These are phyloP conservation scores for Pythium brachiatum DNA, from an alignment of 352 stramenopile species.

Conservation along the genomic window DNA sequence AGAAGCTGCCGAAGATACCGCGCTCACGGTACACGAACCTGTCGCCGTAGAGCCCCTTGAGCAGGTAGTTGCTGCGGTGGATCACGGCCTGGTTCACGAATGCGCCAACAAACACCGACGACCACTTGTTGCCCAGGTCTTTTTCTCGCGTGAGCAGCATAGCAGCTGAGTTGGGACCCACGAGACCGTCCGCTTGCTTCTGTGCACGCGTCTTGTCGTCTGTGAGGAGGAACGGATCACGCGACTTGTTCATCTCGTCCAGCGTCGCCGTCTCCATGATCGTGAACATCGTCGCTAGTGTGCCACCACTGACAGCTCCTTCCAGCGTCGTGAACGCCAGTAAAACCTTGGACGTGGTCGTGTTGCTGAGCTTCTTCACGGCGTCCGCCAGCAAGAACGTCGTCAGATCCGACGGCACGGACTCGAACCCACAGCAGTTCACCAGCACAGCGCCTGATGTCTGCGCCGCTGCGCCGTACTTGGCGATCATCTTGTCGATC, in stretches of 20 bases:
- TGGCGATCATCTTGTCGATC: constrained; percentile 76
- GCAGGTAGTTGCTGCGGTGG: constrained; percentile 63
- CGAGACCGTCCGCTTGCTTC: constrained; percentile 32
- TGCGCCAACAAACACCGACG: constrained; percentile 76
- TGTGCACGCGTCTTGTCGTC: constrained; percentile 37
- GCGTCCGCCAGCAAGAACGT: constrained; percentile 68
- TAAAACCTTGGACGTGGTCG: constrained; percentile 34
- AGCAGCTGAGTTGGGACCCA: constrained; percentile 36
- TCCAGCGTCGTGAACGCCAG: constrained; percentile 50
- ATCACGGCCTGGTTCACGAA: constrained; percentile 81
- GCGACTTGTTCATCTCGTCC: constrained; percentile 36
- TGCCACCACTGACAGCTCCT: constrained; percentile 63
- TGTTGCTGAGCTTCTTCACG: constrained; percentile 53
- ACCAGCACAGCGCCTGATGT: constrained; percentile 79
- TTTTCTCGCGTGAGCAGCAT: constrained; percentile 63
- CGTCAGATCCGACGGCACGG: constrained; percentile 84
- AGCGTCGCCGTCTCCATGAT: constrained; percentile 52
- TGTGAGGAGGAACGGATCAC: constrained; percentile 63
- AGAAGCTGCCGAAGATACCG: constrained; percentile 42
- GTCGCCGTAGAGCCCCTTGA: constrained; percentile 53
- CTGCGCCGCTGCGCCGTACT: constrained; percentile 52
- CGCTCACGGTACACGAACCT: constrained; percentile 70
- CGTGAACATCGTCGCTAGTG: constrained; percentile 49
- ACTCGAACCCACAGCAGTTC: constrained; percentile 89
- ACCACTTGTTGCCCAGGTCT: constrained; percentile 49